Percentiles rank a stretch among this genome's conserved stretches.
Evolutionary conservation across 1,284 basidiomycete genomes (phyloP).

Genomic region (Sanghuangporus sanghuang): DNA sequence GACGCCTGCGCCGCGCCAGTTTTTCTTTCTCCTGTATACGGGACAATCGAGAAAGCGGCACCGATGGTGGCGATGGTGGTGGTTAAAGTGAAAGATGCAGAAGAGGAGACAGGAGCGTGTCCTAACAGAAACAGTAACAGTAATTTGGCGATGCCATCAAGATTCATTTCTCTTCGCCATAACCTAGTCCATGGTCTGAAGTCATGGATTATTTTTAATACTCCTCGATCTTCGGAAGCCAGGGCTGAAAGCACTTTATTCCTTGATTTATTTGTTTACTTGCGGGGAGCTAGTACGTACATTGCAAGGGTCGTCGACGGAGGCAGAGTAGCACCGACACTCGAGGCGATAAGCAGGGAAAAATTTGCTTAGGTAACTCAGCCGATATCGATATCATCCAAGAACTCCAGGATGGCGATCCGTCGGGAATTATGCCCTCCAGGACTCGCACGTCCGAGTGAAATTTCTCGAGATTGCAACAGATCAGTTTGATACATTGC

Average conservation of each 20-base stretch:
- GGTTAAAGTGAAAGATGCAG: neutral
- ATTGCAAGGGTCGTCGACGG: neutral
- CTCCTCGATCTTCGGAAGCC: no score
- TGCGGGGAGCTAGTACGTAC: neutral
- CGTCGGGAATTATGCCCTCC: no score
- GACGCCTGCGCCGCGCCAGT: neutral
- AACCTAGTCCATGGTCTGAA: no score
- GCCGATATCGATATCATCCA: no score
- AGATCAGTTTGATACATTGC: neutral
- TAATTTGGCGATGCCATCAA: no score
- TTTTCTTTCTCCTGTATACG: neutral
- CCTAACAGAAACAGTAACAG: no score
- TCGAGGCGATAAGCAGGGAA: neutral
- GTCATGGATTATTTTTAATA: no score
- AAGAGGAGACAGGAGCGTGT: neutral
- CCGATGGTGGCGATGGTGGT: neutral
- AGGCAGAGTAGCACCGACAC: neutral
- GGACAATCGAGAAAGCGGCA: neutral
- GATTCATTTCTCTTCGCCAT: no score
- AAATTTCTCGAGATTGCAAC: no score
- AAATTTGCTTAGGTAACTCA: no score
- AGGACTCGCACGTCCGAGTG: no score
- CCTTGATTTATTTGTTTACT: neutral
- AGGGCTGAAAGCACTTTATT: neutral
- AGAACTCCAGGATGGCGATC: no score